Evolutionary conservation across 2,329 filamentous ascomycete genomes (phyloP).

Genomic region (Fusarium chaquense): DNA sequence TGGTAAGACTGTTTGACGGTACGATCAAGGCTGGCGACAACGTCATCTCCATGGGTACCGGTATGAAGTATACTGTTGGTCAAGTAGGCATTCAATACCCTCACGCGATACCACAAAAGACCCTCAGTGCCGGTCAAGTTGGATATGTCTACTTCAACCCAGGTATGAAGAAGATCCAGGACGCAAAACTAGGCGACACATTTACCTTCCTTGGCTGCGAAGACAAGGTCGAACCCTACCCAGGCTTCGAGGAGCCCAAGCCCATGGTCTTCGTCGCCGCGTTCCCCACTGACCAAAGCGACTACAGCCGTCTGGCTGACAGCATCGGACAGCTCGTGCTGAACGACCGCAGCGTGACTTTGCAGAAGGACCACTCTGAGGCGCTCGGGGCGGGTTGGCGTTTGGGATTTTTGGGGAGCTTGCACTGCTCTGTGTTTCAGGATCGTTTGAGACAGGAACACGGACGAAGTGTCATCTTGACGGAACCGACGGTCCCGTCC

Average conservation of each 20-base stretch:
- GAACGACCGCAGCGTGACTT: constrained; percentile 93
- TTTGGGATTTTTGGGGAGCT: constrained; percentile 92
- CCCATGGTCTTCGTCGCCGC: constrained; percentile 99
- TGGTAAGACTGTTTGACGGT: constrained; percentile 93
- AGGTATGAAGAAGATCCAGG: constrained; percentile 96
- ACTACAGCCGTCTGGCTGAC: constrained; percentile 88
- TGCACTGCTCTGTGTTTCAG: constrained; percentile 99
- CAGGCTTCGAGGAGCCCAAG: constrained; percentile 96
- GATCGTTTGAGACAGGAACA: constrained; percentile 95
- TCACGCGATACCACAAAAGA: constrained; percentile 81
- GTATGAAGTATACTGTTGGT: constrained; percentile 89
- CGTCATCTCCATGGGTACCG: constrained; percentile 88
- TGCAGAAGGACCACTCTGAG: constrained; percentile 94
- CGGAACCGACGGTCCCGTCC: constrained; percentile 93
- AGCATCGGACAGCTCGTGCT: constrained; percentile 94
- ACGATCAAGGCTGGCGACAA: constrained; percentile 84
- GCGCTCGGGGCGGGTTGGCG: constrained; percentile 95
- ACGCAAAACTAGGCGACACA: constrained; percentile 96
- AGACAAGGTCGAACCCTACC: constrained; percentile 80
- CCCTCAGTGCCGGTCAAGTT: constrained; percentile 90
- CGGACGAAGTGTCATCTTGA: constrained; percentile 94
- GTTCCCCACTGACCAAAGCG: constrained; percentile 90
- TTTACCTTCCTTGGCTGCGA: constrained; percentile 87
- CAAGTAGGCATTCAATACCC: constrained; percentile 98
- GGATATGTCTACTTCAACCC: constrained; percentile 98